Conservation (phyloP, 768 basidiomycete species). For the Rhodotorula kratochvilovae region DNA sequence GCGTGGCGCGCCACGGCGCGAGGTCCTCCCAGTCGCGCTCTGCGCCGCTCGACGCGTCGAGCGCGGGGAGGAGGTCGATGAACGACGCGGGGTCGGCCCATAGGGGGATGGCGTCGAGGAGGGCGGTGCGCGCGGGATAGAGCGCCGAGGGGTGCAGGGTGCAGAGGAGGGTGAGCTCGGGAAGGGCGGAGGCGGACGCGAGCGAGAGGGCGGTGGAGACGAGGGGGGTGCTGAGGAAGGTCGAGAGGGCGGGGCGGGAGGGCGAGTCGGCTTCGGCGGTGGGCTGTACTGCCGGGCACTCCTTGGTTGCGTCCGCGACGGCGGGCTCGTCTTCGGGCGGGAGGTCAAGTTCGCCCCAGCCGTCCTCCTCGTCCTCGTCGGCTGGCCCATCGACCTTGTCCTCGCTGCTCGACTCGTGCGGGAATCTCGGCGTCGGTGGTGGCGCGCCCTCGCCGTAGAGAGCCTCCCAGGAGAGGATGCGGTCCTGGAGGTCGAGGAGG, state of each 20-base stretch:
- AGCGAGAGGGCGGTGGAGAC: slow-evolving; percentile 60
- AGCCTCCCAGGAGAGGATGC: slow-evolving; percentile 27
- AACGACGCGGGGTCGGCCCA: slow-evolving; percentile 64
- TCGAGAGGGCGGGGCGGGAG: slow-evolving; percentile 52
- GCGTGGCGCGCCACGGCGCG: slow-evolving; percentile 6
- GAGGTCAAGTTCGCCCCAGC: slow-evolving; percentile 25
- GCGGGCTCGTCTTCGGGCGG: slow-evolving; percentile 29
- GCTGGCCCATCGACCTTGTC: slow-evolving; percentile 37
- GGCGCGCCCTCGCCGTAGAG: slow-evolving; percentile 40
- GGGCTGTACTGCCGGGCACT: neutral
- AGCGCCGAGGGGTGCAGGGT: slow-evolving; percentile 58
- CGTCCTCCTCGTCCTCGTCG: slow-evolving; percentile 37
- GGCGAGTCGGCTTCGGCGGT: neutral
- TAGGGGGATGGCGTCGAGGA: slow-evolving; percentile 71
- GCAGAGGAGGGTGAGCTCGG: slow-evolving; percentile 59
- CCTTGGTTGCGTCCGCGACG: slow-evolving; percentile 46
- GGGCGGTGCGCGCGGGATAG: slow-evolving; percentile 64
- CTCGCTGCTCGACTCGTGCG: slow-evolving; percentile 41
- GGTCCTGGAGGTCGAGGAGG: slow-evolving; percentile 44
- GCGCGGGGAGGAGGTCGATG: slow-evolving; percentile 60
- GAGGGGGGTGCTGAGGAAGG: slow-evolving; percentile 63
- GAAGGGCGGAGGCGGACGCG: slow-evolving; percentile 61
- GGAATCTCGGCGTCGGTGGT: neutral
- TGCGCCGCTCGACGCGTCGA: slow-evolving; percentile 54
- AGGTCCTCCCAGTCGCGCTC: slow-evolving; percentile 42